Percentiles rank a stretch among this genome's conserved stretches.
These are phyloP conservation scores for Ophiognomonia clavigignenti-juglandacearum DNA, from an alignment of 2,329 filamentous ascomycete genomes.

Conservation along the genomic window DNA sequence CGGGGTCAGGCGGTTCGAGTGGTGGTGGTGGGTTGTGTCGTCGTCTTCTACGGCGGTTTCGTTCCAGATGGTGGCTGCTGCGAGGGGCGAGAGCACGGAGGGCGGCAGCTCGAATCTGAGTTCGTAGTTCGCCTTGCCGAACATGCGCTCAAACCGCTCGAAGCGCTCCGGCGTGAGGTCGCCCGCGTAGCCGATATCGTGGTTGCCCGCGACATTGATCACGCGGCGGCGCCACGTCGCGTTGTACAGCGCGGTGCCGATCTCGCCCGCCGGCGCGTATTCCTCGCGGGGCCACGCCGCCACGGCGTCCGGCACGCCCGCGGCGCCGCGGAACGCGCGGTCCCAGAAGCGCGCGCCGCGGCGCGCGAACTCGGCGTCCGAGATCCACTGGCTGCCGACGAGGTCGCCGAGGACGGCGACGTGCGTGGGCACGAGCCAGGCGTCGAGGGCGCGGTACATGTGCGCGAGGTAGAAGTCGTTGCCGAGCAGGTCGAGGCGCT, in stretches of 20 bases:
- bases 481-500: slow-evolving; percentile 81
- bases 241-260: slow-evolving; percentile 39
- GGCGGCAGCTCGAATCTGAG: slow-evolving; percentile 63
- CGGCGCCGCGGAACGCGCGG: slow-evolving; percentile 65
- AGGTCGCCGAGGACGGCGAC: slow-evolving; percentile 86
- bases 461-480: slow-evolving; percentile 95
- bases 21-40: slow-evolving; percentile 32
- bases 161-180: slow-evolving; percentile 76
- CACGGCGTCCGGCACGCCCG: slow-evolving; percentile 56
- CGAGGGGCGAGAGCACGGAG: slow-evolving; percentile 28
- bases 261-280: slow-evolving; percentile 44
- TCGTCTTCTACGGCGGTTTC: background rate
- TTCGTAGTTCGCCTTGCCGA: slow-evolving; percentile 89
- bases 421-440: slow-evolving; percentile 84
- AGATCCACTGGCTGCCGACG: slow-evolving; percentile 92
- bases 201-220: slow-evolving; percentile 90
- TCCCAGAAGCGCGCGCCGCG: slow-evolving; percentile 76
- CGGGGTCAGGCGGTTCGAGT: slow-evolving; percentile 49
- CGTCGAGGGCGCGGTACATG: slow-evolving; percentile 77
- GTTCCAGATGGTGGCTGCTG: slow-evolving; percentile 32
- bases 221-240: slow-evolving; percentile 68
- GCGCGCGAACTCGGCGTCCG: slow-evolving; percentile 73
- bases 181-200: slow-evolving; percentile 94
- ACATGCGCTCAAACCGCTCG: slow-evolving; percentile 74
- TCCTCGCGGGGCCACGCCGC: slow-evolving; percentile 43